Evolutionary conservation across 257 asterid genomes (phyloP), one percentile per base, ranked within the genome.

Genomic region (Penstemon davidsonii): DNA sequence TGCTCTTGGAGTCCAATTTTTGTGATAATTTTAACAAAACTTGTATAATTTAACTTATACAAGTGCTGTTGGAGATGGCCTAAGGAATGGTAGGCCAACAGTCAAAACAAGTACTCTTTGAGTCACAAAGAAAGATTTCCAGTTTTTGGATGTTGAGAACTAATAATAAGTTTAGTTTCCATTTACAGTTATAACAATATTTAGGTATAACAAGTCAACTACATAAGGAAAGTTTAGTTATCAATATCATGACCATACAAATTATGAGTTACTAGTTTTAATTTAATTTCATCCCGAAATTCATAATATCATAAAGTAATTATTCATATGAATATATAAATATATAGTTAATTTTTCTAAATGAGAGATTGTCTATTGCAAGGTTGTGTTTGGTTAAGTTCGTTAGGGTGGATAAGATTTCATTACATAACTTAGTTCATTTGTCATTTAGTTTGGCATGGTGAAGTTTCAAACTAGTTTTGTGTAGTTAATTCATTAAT

Each of bases 21-120:
- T n/a, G n/a, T n/a, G n/a, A n/a, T n/a, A n/a, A n/a, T n/a, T n/a
- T n/a, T n/a, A n/a, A n/a, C n/a, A n/a, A n/a, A n/a, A n/a, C n/a
- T n/a, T n/a, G n/a, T n/a, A n/a, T n/a, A n/a, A n/a, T n/a, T n/a
- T n/a, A n/a, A n/a, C n/a, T n/a, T n/a, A n/a, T n/a, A n/a, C n/a
- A n/a, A n/a, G n/a, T n/a, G n/a, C n/a, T n/a, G n/a, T n/a, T n/a
- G n/a, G n/a, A n/a, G n/a, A n/a, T n/a, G n/a, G n/a, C n/a, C n/a
- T n/a, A n/a, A n/a, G 63, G 68, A 74, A 70, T 74, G 90, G 84
- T 85, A 80, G 91, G 91, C 88, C 91, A 85, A 82, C 88, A 66
- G 84, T 82, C 76, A 80, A 81, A 78, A 76, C 73, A 71, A 72
- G 85, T 72, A 75, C 84, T 81, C 76, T 71, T 66, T 64, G 73